Evolutionary conservation across 352 stramenopile species (phyloP).

Genomic region (Phytophthora pini): DNA sequence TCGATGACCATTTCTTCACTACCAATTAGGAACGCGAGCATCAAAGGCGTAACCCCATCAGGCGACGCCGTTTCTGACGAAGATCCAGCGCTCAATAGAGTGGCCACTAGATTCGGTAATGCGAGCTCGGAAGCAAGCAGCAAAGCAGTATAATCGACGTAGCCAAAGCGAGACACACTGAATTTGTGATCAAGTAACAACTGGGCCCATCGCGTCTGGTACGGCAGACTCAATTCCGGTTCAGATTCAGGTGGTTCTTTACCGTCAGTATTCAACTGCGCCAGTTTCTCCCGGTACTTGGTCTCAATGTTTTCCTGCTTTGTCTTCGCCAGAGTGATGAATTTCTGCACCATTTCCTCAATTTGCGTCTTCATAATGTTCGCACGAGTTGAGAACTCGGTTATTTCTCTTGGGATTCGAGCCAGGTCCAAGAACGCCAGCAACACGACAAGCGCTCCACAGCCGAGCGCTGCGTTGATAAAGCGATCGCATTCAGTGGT

Average conservation of each 20-base stretch:
- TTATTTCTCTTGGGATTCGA: slow-evolving; percentile 18
- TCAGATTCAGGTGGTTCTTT: neutral
- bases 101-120: slow-evolving; percentile 32
- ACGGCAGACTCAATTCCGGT: slow-evolving; percentile 27
- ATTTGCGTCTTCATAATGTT: slow-evolving; percentile 24
- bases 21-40: slow-evolving; percentile 63
- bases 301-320: slow-evolving; percentile 24
- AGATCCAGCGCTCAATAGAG: slow-evolving; percentile 56
- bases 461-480: slow-evolving; percentile 43
- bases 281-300: slow-evolving; percentile 21
- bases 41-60: slow-evolving; percentile 56
- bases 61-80: slow-evolving; percentile 34
- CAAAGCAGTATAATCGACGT: slow-evolving; percentile 53
- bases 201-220: slow-evolving; percentile 47
- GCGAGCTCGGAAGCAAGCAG: slow-evolving; percentile 62
- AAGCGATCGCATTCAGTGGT: slow-evolving; percentile 46
- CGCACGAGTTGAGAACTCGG: slow-evolving; percentile 7
- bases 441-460: slow-evolving; percentile 50
- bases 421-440: slow-evolving; percentile 50
- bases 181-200: slow-evolving; percentile 53
- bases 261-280: neutral
- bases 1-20: slow-evolving; percentile 41
- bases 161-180: slow-evolving; percentile 55
- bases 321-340: slow-evolving; percentile 36
- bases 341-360: slow-evolving; percentile 34